Base-by-base conservation (phyloP, 2,329 filamentous ascomycete genomes). In the Coniochaeta sp. region DNA sequence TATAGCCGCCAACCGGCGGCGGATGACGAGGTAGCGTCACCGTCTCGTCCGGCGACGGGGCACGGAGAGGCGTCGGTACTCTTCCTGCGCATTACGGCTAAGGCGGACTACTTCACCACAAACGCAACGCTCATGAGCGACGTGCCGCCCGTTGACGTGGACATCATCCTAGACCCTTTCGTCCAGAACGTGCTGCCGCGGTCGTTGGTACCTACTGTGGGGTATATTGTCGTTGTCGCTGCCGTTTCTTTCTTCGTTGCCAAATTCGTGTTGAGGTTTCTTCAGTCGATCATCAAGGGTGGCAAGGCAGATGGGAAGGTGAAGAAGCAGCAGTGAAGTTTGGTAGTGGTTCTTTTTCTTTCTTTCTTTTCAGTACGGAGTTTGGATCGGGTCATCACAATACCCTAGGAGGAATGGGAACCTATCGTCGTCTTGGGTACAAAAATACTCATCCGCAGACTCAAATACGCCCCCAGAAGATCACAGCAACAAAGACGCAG, bases 131-230 rank as follows among this genome's bases (percentile, higher is more conserved):
- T 96, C 68, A 98, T 98, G 93, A 74, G 78, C 57, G 69, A 81
- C 63, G 89, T 90, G 16, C 87, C 88, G 1, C 84, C 86, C 0
- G 91, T 98, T 4, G 77, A 86, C 59, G 89, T 89, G 58, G 93
- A 99, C 67, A 74, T 87, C 72, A 89, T 97, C 67, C 83, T 99
- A 26, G 95, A 98, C 72, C 92, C 92, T 0, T 98, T 88, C 70
- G 62, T 96, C 44, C 75, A 88, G 68, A 95, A 96, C 76, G 70
- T 92, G 17, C 80, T 98, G 58, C 95, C 95, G 14, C 80, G 79
- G 58, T 96, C 92, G 4, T 77, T 98, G 17, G 68, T 89, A 24
- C 87, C 90, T 22, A 93, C 89, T 1, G 84, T 84, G 14, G 76
- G 75, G 38, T 96, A 92, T 73, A 80, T 96, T 59, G 67, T 81